A percentile compares a stretch with the other conserved stretches of the same genome.
phyloP scores from a whole-genome alignment of 1,284 basidiomycete genomes.

The Peniophora sp. region DNA sequence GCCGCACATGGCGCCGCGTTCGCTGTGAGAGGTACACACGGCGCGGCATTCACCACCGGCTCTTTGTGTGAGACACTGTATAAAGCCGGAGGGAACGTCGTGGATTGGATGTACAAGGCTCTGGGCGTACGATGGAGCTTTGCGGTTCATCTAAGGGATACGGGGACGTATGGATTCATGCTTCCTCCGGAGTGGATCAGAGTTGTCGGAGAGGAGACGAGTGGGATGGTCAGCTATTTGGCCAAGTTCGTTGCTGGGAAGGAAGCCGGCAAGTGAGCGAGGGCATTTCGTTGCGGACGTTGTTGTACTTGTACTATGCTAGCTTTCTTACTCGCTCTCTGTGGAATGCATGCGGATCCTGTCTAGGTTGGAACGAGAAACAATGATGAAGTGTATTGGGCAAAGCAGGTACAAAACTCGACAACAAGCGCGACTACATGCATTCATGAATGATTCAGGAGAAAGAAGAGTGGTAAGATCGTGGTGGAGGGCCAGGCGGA shows the following conservation, averaged over 20 bases:
- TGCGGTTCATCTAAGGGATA: slow-evolving; percentile 73
- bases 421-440: no score
- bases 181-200: slow-evolving; percentile 68
- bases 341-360: no score
- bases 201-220: slow-evolving; percentile 72
- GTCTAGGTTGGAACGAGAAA: no score
- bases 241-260: slow-evolving; percentile 52
- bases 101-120: slow-evolving; percentile 70
- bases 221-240: slow-evolving; percentile 57
- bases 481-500: no score
- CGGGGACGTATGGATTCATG: slow-evolving; percentile 80
- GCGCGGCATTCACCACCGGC: slow-evolving; percentile 48
- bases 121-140: slow-evolving; percentile 70
- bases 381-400: no score
- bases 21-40: slow-evolving; percentile 52
- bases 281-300: no score
- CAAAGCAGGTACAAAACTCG: no score
- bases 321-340: no score
- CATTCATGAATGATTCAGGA: no score
- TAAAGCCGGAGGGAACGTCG: slow-evolving; percentile 63
- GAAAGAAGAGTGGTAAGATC: no score
- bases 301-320: no score
- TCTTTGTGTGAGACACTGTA: slow-evolving; percentile 63
- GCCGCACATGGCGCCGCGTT: slow-evolving; percentile 65
- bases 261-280: not conserved